Base-by-base conservation (phyloP, 2,329 filamentous ascomycete species). In the Microcyclospora tardicrescens region DNA sequence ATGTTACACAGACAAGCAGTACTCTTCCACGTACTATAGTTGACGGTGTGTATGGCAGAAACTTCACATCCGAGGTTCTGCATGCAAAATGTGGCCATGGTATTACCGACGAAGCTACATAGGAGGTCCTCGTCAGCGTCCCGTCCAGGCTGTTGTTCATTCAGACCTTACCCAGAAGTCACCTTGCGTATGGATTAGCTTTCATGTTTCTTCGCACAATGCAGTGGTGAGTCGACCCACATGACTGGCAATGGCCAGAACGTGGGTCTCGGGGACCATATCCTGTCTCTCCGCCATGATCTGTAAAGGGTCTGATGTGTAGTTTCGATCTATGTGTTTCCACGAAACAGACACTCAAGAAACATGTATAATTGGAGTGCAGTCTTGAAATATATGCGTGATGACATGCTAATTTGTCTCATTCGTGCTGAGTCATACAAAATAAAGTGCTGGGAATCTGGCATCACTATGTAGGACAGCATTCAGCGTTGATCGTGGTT, bases 41-140 rank as follows among this genome's bases (percentile, higher is more conserved):
- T 83, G 6, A 98, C 91, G 0, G 91, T 98, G 60, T 98, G 95
- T 53, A 98, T 72, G 2, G 86, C 84, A 8, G 86, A 82, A 6
- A 95, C 89, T 54, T 98, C 89, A 57, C 86, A 95, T 35, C 91
- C 91, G 36, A 98, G 66, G 1, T 83, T 81, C 61, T 98, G 89
- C 72, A 98, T 81, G 49, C 87, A 84, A 57, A 94, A 93, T 1
- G 86, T 86, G 32, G 87, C 87, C 70, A 98, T 94, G 55, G 89
- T 94, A 61, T 98, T 98, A 37, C 91, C 91, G 50, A 98, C 91
- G 72, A 95, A 89, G 59, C 91, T 94, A 60, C 37, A 36, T 14
- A 10, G 6, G 12, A 15, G 12, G 12, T 32, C 30, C 30, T 32
- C 30, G 30, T 32, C 30, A 32, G 30, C 30, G 14, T 32, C 69